Evolutionary conservation across 2,329 filamentous ascomycete genomes (phyloP).

Genomic region (Blastomyces parvus): DNA sequence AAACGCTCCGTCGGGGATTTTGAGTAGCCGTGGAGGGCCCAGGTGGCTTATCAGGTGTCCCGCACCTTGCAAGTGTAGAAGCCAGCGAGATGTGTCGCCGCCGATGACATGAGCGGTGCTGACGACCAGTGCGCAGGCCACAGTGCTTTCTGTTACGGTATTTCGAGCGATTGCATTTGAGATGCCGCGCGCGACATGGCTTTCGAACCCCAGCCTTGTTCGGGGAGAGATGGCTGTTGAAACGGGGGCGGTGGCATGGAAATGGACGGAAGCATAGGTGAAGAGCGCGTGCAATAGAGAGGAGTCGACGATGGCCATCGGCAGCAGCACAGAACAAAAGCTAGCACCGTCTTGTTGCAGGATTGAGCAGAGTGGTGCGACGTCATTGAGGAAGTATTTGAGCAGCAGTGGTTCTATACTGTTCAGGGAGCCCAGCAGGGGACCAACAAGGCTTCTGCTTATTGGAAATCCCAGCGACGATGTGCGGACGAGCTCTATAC

Average conservation of each 20-base stretch:
- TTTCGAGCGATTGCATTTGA: slow-evolving; percentile 14
- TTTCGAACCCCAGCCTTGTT: slow-evolving; percentile 12
- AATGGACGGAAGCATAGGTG: slow-evolving; percentile 15
- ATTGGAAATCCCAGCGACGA: background rate
- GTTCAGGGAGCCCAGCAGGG: background rate
- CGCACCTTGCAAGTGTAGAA: slow-evolving; percentile 14
- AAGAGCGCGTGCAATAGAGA: slow-evolving; percentile 15
- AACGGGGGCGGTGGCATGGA: slow-evolving; percentile 8
- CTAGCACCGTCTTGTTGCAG: background rate
- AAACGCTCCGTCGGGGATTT: slow-evolving; percentile 12
- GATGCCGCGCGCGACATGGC: slow-evolving; percentile 12
- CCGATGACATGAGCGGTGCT: slow-evolving; percentile 14
- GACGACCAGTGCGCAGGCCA: slow-evolving; percentile 14
- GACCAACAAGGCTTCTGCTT: background rate
- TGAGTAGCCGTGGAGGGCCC: slow-evolving; percentile 9
- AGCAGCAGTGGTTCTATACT: background rate
- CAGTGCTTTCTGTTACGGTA: slow-evolving; percentile 13
- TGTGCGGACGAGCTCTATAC: background rate
- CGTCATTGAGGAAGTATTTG: background rate
- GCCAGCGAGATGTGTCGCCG: slow-evolving; percentile 14
- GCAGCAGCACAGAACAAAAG: background rate
- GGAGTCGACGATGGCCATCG: slow-evolving; percentile 14
- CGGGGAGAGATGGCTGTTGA: slow-evolving; percentile 6
- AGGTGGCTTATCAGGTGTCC: slow-evolving; percentile 15
- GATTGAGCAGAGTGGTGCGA: background rate